Evolutionary conservation across 2,329 filamentous ascomycete species (phyloP), one percentile per base, ranked within the genome.

Genomic region (Remersonia thermophila): DNA sequence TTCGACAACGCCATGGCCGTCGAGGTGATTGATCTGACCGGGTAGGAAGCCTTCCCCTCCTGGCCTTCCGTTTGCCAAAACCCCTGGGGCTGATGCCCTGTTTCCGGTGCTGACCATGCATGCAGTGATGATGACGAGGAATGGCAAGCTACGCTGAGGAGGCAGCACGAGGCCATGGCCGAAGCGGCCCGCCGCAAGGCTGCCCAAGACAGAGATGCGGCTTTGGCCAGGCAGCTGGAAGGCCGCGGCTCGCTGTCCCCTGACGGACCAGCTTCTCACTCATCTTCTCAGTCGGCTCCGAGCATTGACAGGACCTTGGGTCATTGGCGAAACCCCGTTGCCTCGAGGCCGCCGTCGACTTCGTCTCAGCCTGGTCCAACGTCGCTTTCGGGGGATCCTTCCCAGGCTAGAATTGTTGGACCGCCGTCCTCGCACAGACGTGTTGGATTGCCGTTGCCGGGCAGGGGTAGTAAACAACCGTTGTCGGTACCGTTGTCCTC

Each of bases 171-270:
- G 27, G 57, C 60, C 47, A 55, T 59, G 36, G 47, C 60, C 25
- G 46, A 63, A 30, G 45, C 53, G 8, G 45, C 59, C 35, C 59
- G 63, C 17, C 53, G 55, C 35, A 56, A 55, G 27, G 47, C 54
- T 36, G 56, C 54, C 27, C 53, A 54, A 23, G 57, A 55, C 33
- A 44, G 52, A 11, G 60, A 60, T 43, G 41, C 47, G 35, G 27
- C 36, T 9, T 27, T 46, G 10, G 42, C 53, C n/a, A 37, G 34
- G 17, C 35, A 38, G n/a, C 30, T 44, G 23, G 31, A 36, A 14
- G 37, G 32, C 10, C 35, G 39, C 20, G 12, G 34, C 3, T 36
- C 36, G 20, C 30, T 32, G 4, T 10, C 36, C 5, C 13, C 31
- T 4, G 23, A 15, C 31, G 18, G 33, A 14, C 27, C 30, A 18